Percentiles rank a stretch among this genome's conserved stretches.
Evolutionary conservation across 305 asterid genomes (phyloP).

Genomic region (Fraxinus paxiana): DNA sequence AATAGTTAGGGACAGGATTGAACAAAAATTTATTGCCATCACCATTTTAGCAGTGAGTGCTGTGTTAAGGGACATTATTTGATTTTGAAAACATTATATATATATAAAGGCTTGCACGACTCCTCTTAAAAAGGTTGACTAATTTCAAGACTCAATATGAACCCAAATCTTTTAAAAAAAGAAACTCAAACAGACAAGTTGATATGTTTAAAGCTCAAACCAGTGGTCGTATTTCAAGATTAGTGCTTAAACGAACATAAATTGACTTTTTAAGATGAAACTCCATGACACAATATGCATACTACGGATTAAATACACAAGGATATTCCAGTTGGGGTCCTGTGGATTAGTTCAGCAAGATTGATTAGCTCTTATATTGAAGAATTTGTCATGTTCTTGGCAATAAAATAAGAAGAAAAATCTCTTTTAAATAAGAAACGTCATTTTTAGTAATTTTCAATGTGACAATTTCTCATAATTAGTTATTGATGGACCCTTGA

Average conservation of each 20-base stretch:
- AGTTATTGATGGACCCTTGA: background rate
- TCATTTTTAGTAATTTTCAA: background rate
- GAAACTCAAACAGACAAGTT: background rate
- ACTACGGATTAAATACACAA: background rate
- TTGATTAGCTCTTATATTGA: background rate
- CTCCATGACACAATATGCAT: background rate
- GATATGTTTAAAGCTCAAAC: background rate
- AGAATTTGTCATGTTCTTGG: background rate
- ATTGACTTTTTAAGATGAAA: background rate
- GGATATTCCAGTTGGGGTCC: background rate
- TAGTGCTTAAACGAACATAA: background rate
- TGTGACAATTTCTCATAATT: background rate
- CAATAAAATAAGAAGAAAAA: background rate
- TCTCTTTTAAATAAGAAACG: background rate
- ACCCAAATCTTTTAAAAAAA: background rate
- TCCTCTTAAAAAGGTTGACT: background rate
- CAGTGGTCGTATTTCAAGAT: background rate
- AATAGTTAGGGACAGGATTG: background rate
- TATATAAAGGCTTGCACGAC: background rate
- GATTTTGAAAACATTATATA: background rate
- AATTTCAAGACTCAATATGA: background rate
- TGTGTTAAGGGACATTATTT: background rate
- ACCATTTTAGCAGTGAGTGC: background rate
- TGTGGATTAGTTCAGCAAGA: background rate
- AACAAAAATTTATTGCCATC: background rate